Percentiles rank a stretch among this genome's conserved stretches.
Conservation (phyloP, 192 early-diverging fungal species). For the Podila clonocystis region DNA sequence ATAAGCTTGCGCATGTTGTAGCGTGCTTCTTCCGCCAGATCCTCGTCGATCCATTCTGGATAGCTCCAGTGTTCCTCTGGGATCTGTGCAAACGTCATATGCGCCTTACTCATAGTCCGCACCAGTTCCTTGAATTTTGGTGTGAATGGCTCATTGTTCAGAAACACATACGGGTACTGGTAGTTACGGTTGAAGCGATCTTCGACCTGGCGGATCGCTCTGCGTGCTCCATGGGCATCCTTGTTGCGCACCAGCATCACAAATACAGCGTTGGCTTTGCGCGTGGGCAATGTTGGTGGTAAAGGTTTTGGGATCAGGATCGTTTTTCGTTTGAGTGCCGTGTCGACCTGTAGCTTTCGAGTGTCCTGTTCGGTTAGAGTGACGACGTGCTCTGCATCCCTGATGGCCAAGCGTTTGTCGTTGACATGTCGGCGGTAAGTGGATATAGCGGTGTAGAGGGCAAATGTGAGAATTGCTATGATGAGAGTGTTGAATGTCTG, state of each 20-base stretch:
- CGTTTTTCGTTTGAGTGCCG: background rate
- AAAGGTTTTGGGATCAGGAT: constrained; percentile 6
- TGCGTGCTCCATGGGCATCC: constrained; percentile 68
- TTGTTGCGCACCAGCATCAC: constrained; percentile 81
- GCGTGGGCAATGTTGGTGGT: constrained; percentile 7
- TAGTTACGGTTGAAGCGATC: constrained; percentile 82
- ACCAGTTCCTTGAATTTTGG: constrained; percentile 72
- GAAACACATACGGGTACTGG: constrained; percentile 88
- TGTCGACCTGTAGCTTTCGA: too few relatives aligned
- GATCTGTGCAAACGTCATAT: constrained; percentile 72
- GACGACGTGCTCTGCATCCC: too few relatives aligned
- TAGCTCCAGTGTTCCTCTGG: constrained; percentile 83
- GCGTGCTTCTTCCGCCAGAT: constrained; percentile 59
- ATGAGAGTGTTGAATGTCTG: too few relatives aligned
- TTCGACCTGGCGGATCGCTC: constrained; percentile 79
- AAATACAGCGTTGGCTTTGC: constrained; percentile 67
- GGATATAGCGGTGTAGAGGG: too few relatives aligned
- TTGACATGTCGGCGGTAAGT: too few relatives aligned
- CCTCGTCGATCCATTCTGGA: constrained; percentile 81
- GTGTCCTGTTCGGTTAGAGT: too few relatives aligned
- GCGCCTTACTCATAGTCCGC: constrained; percentile 62
- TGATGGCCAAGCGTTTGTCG: too few relatives aligned
- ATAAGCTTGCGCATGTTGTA: constrained; percentile 61
- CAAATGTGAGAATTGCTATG: too few relatives aligned
- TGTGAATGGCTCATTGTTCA: constrained; percentile 83